These are phyloP conservation scores for Penicillium pulvis DNA, from an alignment of 495 filamentous ascomycete species.

Conservation along the genomic window DNA sequence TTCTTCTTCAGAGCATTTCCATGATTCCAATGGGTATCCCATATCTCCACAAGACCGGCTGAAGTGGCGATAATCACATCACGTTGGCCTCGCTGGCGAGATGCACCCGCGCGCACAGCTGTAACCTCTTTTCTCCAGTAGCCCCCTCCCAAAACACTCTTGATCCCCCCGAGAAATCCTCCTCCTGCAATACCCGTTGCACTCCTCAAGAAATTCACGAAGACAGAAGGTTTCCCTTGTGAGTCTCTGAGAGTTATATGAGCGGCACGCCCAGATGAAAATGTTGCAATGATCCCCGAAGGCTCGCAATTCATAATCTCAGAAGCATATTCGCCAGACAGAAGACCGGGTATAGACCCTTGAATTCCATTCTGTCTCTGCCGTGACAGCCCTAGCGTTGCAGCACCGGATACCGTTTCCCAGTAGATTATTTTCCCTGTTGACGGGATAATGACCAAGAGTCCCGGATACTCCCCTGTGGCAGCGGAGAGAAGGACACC, in stretches of 20 bases:
- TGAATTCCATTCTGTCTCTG: conserved; percentile 79
- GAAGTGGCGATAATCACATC: conserved; percentile 77
- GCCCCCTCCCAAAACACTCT: conserved; percentile 66
- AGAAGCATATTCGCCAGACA: conserved; percentile 73
- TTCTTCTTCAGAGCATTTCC: conserved; percentile 58
- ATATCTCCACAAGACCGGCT: conserved; percentile 73
- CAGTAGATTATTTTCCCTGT: conserved; percentile 89
- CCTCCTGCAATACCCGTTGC: conserved; percentile 44
- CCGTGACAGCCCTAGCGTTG: conserved; percentile 71
- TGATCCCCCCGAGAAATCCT: conserved; percentile 77
- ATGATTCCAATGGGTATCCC: conserved; percentile 85
- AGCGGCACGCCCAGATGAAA: conserved; percentile 81
- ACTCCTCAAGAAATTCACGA: conserved; percentile 70
- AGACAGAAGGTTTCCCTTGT: conserved; percentile 81
- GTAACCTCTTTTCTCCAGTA: conserved; percentile 72
- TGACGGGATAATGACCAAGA: conserved; percentile 79
- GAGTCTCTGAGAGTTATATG: conserved; percentile 82
- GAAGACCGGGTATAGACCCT: conserved; percentile 67
- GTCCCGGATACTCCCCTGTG: conserved; percentile 72
- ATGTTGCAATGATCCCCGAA: conserved; percentile 78
- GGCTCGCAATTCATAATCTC: conserved; percentile 81
- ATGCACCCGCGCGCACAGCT: conserved; percentile 69
- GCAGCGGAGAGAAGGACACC: conserved; percentile 78
- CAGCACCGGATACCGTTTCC: conserved; percentile 87
- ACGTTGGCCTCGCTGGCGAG: conserved; percentile 76